phyloP scores from a whole-genome alignment of 2,329 filamentous ascomycete genomes.

The Fonsecaea pedrosoi region DNA sequence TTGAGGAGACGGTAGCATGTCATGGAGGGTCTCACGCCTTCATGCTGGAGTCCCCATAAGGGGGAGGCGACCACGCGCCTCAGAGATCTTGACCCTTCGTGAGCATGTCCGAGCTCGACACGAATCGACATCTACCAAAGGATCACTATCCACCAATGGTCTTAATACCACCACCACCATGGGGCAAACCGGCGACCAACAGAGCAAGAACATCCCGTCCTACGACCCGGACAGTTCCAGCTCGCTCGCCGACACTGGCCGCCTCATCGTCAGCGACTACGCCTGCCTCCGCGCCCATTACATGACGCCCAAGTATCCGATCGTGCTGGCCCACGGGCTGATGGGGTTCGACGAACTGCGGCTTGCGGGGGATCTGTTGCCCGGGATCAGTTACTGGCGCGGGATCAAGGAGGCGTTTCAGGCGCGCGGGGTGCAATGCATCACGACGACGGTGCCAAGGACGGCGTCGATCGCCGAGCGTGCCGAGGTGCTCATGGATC shows the following conservation, averaged over 20 bases:
- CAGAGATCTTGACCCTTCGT: background rate
- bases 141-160: background rate
- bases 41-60: conserved; percentile 9
- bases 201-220: conserved; percentile 7
- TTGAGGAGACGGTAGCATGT: conserved; percentile 27
- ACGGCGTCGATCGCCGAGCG: conserved; percentile 66
- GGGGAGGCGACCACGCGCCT: background rate
- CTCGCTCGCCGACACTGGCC: conserved; percentile 52
- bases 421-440: conserved; percentile 65
- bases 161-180: conserved; percentile 1
- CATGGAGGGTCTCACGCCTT: conserved; percentile 30
- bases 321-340: conserved; percentile 70
- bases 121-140: conserved; percentile 6
- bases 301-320: conserved; percentile 63
- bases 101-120: conserved; percentile 1
- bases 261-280: conserved; percentile 66
- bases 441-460: conserved; percentile 65
- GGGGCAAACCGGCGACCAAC: background rate
- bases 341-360: conserved; percentile 69
- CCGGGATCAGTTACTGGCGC: conserved; percentile 69
- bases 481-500: conserved; percentile 60
- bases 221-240: conserved; percentile 24
- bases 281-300: conserved; percentile 65
- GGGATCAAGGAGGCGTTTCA: conserved; percentile 66
- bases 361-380: conserved; percentile 58